These are phyloP conservation scores for Hyaloscypha variabilis DNA, from an alignment of 495 filamentous ascomycete genomes.

Conservation along the genomic window DNA sequence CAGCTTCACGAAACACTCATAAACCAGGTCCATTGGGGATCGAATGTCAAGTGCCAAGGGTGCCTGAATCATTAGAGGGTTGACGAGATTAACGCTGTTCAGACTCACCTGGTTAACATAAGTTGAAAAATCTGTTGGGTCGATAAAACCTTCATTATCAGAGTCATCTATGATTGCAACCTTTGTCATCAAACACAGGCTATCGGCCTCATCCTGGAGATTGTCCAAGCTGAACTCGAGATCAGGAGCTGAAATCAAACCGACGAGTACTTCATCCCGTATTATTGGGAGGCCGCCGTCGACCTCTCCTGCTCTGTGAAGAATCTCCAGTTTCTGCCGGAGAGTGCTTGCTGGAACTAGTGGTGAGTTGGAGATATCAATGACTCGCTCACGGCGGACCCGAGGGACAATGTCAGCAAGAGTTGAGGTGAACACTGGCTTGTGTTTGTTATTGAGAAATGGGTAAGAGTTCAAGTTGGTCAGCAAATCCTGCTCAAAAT, in stretches of 20 bases:
- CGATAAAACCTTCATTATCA: constrained; percentile 55
- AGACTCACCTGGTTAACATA: constrained; percentile 79
- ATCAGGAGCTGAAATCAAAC: constrained; percentile 91
- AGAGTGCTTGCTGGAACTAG: constrained; percentile 75
- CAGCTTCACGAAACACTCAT: constrained; percentile 95
- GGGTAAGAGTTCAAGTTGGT: constrained; percentile 98
- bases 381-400: constrained; percentile 71
- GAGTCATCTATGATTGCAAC: constrained; percentile 57
- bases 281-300: constrained; percentile 92
- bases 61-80: constrained; percentile 41
- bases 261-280: constrained; percentile 76
- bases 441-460: constrained; percentile 91
- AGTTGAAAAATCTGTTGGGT: constrained; percentile 82
- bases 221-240: constrained; percentile 91
- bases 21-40: constrained; percentile 92
- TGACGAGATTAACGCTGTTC: neutral
- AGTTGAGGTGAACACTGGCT: constrained; percentile 82
- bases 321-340: constrained; percentile 74
- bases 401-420: constrained; percentile 84
- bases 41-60: constrained; percentile 86
- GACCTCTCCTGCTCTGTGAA: constrained; percentile 86
- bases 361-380: constrained; percentile 83
- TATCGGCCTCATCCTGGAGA: constrained; percentile 71
- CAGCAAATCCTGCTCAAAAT: constrained; percentile 69
- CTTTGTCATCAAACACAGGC: constrained; percentile 79